These are phyloP conservation scores for Trichoderma gracile DNA, from an alignment of 2,329 filamentous ascomycete genomes.

Conservation along the genomic window DNA sequence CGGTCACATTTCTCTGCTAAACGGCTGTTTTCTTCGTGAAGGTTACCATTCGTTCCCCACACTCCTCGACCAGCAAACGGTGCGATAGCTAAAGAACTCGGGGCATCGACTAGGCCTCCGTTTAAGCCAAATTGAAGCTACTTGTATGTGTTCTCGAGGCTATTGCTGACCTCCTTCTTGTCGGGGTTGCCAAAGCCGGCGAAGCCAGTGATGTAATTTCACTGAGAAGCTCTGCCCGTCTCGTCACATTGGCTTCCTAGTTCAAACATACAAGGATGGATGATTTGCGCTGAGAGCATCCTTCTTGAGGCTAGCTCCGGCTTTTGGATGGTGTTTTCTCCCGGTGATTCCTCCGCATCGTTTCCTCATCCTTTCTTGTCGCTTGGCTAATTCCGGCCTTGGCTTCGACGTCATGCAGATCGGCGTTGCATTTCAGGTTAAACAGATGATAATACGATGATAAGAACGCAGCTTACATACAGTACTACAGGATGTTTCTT, in stretches of 20 bases:
- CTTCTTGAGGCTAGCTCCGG: not conserved
- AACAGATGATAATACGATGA: not conserved
- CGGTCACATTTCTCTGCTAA: constrained; percentile 1
- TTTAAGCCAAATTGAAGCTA: not conserved
- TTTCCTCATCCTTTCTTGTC: not conserved
- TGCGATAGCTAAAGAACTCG: not conserved
- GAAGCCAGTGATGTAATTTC: constrained; percentile 24
- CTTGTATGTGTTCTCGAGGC: too few relatives aligned
- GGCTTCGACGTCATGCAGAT: constrained; percentile 15
- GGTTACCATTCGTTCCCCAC: not conserved
- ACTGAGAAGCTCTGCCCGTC: not conserved
- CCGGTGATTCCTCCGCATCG: constrained; percentile 1
- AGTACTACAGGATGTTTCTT: too few relatives aligned
- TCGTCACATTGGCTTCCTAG: too few relatives aligned
- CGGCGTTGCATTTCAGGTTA: not conserved
- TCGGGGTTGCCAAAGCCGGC: constrained; percentile 9
- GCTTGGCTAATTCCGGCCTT: constrained; percentile 15
- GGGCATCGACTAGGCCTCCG: not conserved
- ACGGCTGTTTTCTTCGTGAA: not conserved
- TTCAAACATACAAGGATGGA: not conserved
- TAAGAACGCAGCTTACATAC: not conserved
- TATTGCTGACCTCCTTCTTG: not conserved
- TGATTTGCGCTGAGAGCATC: constrained; percentile 2
- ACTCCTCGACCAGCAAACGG: not conserved
- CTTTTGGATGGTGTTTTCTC: constrained; percentile 2